Evolutionary conservation across 1,284 basidiomycete species (phyloP).

Genomic region (Moesziomyces antarcticus): DNA sequence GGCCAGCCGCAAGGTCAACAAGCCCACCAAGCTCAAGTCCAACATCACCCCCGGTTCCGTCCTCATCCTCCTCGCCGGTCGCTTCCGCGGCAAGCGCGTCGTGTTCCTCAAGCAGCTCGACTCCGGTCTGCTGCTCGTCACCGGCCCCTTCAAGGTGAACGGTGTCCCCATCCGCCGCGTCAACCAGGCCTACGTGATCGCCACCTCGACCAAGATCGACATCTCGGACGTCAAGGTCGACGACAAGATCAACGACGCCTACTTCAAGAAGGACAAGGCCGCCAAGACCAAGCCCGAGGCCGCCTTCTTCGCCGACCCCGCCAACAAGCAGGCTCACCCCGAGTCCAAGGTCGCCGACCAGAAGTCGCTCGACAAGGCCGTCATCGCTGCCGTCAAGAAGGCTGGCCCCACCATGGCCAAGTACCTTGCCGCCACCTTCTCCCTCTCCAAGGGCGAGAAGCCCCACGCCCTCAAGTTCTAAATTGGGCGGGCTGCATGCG

Average conservation of each 20-base stretch:
- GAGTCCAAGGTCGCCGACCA: conserved; percentile 91
- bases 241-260: conserved; percentile 91
- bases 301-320: conserved; percentile 94
- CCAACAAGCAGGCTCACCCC: conserved; percentile 89
- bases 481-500: conserved; percentile 52
- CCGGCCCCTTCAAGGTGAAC: conserved; percentile 98
- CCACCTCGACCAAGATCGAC: conserved; percentile 95
- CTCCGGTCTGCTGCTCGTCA: conserved; percentile 92
- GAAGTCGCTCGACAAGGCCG: conserved; percentile 85
- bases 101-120: conserved; percentile 97
- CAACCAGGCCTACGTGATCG: conserved; percentile 99
- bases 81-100: conserved; percentile 97
- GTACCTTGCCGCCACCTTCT: conserved; percentile 93
- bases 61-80: conserved; percentile 95
- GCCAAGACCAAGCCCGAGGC: conserved; percentile 92
- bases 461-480: conserved; percentile 88
- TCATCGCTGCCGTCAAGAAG: conserved; percentile 90
- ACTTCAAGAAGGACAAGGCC: conserved; percentile 74
- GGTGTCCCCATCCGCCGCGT: conserved; percentile 98
- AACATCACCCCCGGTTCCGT: conserved; percentile 94
- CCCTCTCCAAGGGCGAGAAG: conserved; percentile 91
- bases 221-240: conserved; percentile 76
- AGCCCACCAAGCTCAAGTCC: conserved; percentile 77
- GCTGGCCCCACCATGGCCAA: conserved; percentile 85
- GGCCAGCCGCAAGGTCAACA: conserved; percentile 87